Evolutionary conservation across 192 early-diverging fungal species (phyloP).

Genomic region (Chytriomyces confervae): DNA sequence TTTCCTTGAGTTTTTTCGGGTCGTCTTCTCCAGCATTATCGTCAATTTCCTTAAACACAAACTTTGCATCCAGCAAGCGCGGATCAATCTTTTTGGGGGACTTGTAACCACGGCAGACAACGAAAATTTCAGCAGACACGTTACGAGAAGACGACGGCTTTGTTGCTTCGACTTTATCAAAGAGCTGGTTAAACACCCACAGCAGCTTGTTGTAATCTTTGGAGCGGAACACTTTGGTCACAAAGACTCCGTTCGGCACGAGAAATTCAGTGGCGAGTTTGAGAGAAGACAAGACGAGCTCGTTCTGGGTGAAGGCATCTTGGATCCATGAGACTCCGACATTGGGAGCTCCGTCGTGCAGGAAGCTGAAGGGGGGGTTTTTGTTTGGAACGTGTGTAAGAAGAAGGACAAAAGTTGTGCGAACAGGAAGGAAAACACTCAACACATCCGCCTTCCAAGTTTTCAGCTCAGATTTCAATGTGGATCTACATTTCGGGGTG

Average conservation of each 20-base stretch:
- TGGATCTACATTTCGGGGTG: conserved; percentile 87
- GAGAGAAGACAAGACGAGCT: conserved; percentile 88
- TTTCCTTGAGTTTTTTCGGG: conserved; percentile 59
- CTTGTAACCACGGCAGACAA: conserved; percentile 91
- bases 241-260: conserved; percentile 89
- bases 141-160: conserved; percentile 97
- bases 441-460: conserved; percentile 98
- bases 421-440: conserved; percentile 16
- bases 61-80: conserved; percentile 87
- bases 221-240: conserved; percentile 98
- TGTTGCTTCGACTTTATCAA: conserved; percentile 95
- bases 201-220: conserved; percentile 99
- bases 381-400: not conserved
- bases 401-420: not conserved
- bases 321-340: conserved; percentile 95
- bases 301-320: conserved; percentile 95
- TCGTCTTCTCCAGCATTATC: conserved; percentile 56
- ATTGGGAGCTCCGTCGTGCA: conserved; percentile 99
- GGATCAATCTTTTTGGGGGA: conserved; percentile 96
- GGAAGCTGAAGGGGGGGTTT: conserved; percentile 59
- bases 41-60: conserved; percentile 93
- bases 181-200: conserved; percentile 98
- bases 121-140: conserved; percentile 99
- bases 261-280: conserved; percentile 95
- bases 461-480: conserved; percentile 88